Evolutionary conservation across 2,329 filamentous ascomycete species (phyloP).

Genomic region (Pestalotiopsis sp.): DNA sequence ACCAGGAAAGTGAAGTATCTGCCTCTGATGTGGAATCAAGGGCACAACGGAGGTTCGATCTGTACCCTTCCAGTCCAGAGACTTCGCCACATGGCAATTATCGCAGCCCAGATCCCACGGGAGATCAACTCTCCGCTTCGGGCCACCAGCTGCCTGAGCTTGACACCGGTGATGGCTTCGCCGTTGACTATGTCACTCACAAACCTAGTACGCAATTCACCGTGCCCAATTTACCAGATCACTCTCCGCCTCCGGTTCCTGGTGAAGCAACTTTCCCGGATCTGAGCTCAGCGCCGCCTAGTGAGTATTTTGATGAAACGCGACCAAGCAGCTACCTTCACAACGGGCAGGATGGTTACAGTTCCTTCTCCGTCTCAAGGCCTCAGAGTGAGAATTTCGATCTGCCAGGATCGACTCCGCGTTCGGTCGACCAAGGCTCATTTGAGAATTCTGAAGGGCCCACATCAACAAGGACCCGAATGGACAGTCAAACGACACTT

Average conservation of each 20-base stretch:
- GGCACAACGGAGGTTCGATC: constrained; percentile 31
- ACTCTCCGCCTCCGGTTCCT: constrained; percentile 55
- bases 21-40: constrained; percentile 30
- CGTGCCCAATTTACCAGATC: constrained; percentile 44
- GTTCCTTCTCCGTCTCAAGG: constrained; percentile 45
- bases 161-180: constrained; percentile 54
- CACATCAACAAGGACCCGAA: constrained; percentile 37
- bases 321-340: constrained; percentile 44
- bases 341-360: constrained; percentile 44
- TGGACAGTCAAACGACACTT: constrained; percentile 38
- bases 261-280: constrained; percentile 29
- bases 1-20: constrained; percentile 25
- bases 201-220: constrained; percentile 25
- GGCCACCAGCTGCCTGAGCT: constrained; percentile 50
- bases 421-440: constrained; percentile 50
- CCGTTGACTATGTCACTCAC: constrained; percentile 47
- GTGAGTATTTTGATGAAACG: constrained; percentile 45
- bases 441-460: constrained; percentile 44
- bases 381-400: constrained; percentile 49
- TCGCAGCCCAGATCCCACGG: constrained; percentile 28
- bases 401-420: constrained; percentile 45
- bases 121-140: not conserved
- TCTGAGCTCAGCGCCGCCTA: constrained; percentile 34
- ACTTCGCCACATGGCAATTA: constrained; percentile 34
- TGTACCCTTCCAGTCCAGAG: constrained; percentile 33